phyloP scores from a whole-genome alignment of 768 basidiomycete species.

The Auriscalpium microsporum region DNA sequence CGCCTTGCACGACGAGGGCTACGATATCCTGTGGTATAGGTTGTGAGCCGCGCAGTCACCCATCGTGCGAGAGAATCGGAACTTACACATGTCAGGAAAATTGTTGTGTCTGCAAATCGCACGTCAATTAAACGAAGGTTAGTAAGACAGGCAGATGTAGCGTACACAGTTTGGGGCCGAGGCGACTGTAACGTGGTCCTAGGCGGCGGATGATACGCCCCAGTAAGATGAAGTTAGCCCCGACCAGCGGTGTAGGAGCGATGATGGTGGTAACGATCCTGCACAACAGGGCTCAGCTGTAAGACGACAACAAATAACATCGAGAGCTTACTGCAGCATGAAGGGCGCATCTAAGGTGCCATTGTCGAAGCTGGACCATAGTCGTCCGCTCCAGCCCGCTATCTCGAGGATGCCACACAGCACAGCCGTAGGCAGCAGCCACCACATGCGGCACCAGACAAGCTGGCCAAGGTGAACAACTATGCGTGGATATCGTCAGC shows the following conservation, averaged over 20 bases:
- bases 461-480: slow-evolving; percentile 22
- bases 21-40: not conserved
- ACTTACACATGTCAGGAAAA: slow-evolving; percentile 1
- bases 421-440: slow-evolving; percentile 25
- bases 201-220: not conserved
- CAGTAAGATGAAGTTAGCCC: slow-evolving; percentile 14
- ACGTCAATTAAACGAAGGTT: slow-evolving; percentile 1
- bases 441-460: slow-evolving; percentile 17
- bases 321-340: slow-evolving; percentile 29
- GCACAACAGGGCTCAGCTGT: not conserved
- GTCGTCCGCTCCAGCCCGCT: slow-evolving; percentile 17
- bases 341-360: slow-evolving; percentile 23
- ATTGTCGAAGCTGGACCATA: not conserved
- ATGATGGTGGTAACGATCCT: slow-evolving; percentile 21
- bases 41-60: not conserved
- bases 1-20: slow-evolving; percentile 5
- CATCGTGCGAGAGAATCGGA: not conserved
- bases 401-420: slow-evolving; percentile 27
- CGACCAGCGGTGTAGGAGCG: slow-evolving; percentile 2
- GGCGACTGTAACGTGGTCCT: slow-evolving; percentile 1
- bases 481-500: not conserved
- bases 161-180: slow-evolving; percentile 6
- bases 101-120: too few relatives aligned
- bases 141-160: not conserved
- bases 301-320: too few relatives aligned